Evolutionary conservation across 2,329 filamentous ascomycete genomes (phyloP).

Genomic region (Colletotrichum caudatum): DNA sequence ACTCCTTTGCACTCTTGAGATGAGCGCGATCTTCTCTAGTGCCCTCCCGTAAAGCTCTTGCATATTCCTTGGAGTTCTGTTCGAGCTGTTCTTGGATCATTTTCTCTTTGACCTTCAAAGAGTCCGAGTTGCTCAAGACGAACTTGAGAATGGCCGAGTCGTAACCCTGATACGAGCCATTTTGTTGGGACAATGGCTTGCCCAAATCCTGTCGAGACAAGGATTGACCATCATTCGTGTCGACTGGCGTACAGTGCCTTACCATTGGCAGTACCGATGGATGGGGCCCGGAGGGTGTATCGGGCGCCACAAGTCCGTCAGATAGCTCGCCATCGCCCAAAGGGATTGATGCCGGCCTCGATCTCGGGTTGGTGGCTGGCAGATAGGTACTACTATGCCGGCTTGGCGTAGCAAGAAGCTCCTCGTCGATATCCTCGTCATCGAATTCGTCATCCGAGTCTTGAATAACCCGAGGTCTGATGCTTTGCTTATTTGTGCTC

Average conservation of each 20-base stretch:
- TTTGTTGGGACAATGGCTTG: constrained; percentile 25
- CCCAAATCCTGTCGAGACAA: background rate
- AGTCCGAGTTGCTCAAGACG: constrained; percentile 48
- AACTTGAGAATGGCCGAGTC: constrained; percentile 36
- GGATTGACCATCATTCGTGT: background rate
- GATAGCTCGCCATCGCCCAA: constrained; percentile 24
- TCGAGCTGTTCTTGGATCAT: constrained; percentile 57
- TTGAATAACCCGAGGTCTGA: constrained; percentile 56
- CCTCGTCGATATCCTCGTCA: constrained; percentile 69
- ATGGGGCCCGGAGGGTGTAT: constrained; percentile 34
- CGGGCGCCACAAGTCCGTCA: constrained; percentile 40
- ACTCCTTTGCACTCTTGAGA: constrained; percentile 64
- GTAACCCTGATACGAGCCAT: constrained; percentile 30
- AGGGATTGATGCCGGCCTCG: constrained; percentile 42
- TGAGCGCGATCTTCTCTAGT: constrained; percentile 59
- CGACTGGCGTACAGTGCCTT: background rate
- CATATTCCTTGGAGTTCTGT: constrained; percentile 62
- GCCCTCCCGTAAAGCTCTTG: constrained; percentile 59
- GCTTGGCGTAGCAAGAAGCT: constrained; percentile 59
- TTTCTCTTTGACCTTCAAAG: constrained; percentile 53
- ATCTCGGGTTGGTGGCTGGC: constrained; percentile 18
- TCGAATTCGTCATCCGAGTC: constrained; percentile 72
- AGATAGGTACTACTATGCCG: constrained; percentile 48
- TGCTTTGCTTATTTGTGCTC: constrained; percentile 33
- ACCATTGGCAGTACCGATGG: background rate